Base-by-base conservation (phyloP, 1,139 yeast genomes). In the Taphrina populina region DNA sequence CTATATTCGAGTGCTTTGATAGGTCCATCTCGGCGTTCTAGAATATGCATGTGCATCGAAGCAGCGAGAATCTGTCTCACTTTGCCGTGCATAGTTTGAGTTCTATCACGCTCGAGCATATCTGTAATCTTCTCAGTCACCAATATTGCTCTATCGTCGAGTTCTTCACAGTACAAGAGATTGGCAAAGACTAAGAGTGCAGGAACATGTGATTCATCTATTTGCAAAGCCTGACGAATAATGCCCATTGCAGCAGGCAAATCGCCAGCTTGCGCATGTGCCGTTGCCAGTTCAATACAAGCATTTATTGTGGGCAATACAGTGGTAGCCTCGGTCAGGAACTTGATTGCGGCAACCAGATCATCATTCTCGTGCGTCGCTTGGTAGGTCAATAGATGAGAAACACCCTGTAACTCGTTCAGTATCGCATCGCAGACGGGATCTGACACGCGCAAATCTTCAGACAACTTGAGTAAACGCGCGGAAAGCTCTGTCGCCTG, bases 101-200 rank as follows among this genome's bases (percentile, higher is more conserved):
- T n/a, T n/a, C n/a, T n/a, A n/a, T n/a, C n/a, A n/a, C n/a, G n/a
- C n/a, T n/a, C n/a, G n/a, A n/a, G n/a, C 27, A 37, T 20, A 10
- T 13, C 10, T 17, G 15, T 15, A n/a, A 46, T 37, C 10, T 36
- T 34, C 6, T 8, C 33, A n/a, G 39, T 24, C 23, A 40, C 54
- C 5, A 21, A 20, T 11, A 37, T 20, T 11, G 54, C 54, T 4
- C 54, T 36, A 8, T 49, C 54, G 32, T 29, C 37, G 10, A 37
- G 39, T 19, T 49, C 54, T 30, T 49, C 54, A 5, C 37, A 30
- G 21, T 39, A 49, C 4, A 49, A 19, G 23, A 49, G 29, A 24
- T 49, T 49, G 23, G 37, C 45, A 21, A 49, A 40, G 10, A 30
- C 19, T 7, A 49, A 30, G 10, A 37, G 43, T 13, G 39, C 36